Base-by-base conservation (phyloP, 495 filamentous ascomycete genomes). In the Cryomyces antarcticus region DNA sequence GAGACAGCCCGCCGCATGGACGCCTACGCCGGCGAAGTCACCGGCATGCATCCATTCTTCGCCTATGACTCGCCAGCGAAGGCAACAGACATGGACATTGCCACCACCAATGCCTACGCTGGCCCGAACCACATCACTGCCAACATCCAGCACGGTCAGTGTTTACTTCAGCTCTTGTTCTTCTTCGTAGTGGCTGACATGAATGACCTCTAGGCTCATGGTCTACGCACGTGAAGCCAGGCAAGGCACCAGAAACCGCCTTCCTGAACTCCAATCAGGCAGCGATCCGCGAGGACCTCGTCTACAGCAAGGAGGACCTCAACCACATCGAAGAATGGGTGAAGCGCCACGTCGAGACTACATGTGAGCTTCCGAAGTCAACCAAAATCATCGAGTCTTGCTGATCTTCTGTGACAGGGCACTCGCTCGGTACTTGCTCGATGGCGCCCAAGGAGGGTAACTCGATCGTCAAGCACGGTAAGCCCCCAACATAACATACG, bases 401-500 rank as follows among this genome's bases (percentile, higher is more conserved):
- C n/a, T n/a, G n/a, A n/a, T n/a, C n/a, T n/a, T n/a, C n/a, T n/a
- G n/a, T n/a, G n/a, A n/a, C 17, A 86, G n/a, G 82, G 82, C 82
- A 87, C 58, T 60, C 49, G 11, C 62, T 66, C 3, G 65, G 78
- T 52, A 83, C 81, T 0, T 84, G 80, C 64, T 79, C 74, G 44
- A 89, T 89, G 81, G 79, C 79, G 0, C 82, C 82, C 13, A 69
- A 65, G 39, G 73, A 84, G 39, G 81, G 80, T 39, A 87, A 80
- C 63, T 75, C 71, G 46, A 80, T 85, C 48, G 80, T 82, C 51
- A 80, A 79, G 52, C 77, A 84, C 51, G 81, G 81, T n/a, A n/a
- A n/a, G n/a, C n/a, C n/a, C n/a, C n/a, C n/a, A n/a, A n/a, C n/a
- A n/a, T n/a, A n/a, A n/a, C n/a, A n/a, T n/a, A n/a, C n/a, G n/a